phyloP scores from a whole-genome alignment of 2,329 filamentous ascomycete genomes.

The Cytospora mali region DNA sequence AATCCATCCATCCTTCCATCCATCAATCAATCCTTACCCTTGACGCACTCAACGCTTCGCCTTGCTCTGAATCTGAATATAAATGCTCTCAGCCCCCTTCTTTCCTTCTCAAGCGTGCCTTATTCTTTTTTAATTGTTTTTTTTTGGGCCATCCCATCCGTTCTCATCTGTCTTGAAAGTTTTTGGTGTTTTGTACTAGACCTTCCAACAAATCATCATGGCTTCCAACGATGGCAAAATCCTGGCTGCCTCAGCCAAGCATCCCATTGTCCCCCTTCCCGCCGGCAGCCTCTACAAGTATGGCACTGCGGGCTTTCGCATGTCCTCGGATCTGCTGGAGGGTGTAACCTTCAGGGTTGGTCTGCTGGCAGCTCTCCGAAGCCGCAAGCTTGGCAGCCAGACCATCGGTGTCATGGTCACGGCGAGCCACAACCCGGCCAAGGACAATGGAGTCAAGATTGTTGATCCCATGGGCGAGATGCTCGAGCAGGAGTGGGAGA shows the following conservation, averaged over 20 bases:
- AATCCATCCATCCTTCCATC: too few species aligned
- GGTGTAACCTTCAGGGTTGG: conserved; percentile 93
- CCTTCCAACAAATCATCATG: conserved; percentile 43
- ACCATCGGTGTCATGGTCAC: conserved; percentile 97
- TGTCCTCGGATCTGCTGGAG: conserved; percentile 78
- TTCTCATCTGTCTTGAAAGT: neutral
- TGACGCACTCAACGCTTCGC: neutral
- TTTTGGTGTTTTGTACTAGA: conserved; percentile 11
- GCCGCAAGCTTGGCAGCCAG: conserved; percentile 85
- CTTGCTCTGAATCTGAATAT: neutral
- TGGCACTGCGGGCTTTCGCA: conserved; percentile 69
- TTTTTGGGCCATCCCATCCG: neutral
- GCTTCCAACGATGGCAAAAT: conserved; percentile 50
- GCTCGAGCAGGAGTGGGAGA: conserved; percentile 95
- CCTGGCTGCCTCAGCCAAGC: conserved; percentile 62
- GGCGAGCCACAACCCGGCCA: conserved; percentile 86
- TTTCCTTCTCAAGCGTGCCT: neutral
- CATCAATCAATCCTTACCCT: neutral
- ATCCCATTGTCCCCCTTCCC: conserved; percentile 56
- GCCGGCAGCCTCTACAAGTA: conserved; percentile 62
- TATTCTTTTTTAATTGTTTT: conserved; percentile 1
- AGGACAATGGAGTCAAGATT: conserved; percentile 92
- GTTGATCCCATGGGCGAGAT: conserved; percentile 98
- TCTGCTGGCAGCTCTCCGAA: conserved; percentile 83
- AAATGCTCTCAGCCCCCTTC: neutral